Base-by-base conservation (phyloP, 495 filamentous ascomycete genomes). In the Barbatosphaeria neglecta region DNA sequence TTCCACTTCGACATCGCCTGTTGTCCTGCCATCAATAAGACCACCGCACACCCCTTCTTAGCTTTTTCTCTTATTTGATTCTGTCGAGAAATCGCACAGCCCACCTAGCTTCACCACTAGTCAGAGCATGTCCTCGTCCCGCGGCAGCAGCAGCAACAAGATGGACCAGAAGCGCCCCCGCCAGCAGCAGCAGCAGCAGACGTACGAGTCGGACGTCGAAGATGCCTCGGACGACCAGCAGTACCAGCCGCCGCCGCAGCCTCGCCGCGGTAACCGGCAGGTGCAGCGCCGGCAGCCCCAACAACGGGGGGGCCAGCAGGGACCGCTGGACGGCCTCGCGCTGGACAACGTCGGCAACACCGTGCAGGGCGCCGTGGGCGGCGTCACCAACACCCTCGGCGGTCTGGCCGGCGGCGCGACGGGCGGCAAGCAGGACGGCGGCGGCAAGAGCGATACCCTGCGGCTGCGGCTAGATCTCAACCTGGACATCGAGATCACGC, bases 401-500 rank as follows among this genome's bases (percentile, higher is more conserved):
- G 77, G 80, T 39, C 69, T 81, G 28, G 69, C 77, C 19, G 77
- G 78, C 43, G 44, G 37, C 41, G 68, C 59, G 39, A 55, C 61
- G 35, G 37, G 61, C 2, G 46, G 65, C 17, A 48, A 63, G 0
- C 74, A 76, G 6, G 77, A 78, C 19, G 73, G 77, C 35, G 74
- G 75, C 33, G 57, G 46, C 49, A 71, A 67, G 58, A 64, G 57
- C 46, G 81, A 90, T 57, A 83, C 89, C 55, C 59, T 95, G 46
- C 65, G 81, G 47, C 58, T 95, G 57, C 68, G 88, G 44, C 64
- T 95, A 46, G 87, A 94, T 58, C 63, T 94, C 41, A 93, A 94
- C 61, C 66, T 95, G 43, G 89, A 95, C 57, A 78, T 94, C 54
- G 84, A 93, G 71, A 81, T 95, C 37, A 83, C 88, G 48, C 73